Conservation (phyloP, 495 filamentous ascomycete species). For the Aspergillus baeticus region DNA sequence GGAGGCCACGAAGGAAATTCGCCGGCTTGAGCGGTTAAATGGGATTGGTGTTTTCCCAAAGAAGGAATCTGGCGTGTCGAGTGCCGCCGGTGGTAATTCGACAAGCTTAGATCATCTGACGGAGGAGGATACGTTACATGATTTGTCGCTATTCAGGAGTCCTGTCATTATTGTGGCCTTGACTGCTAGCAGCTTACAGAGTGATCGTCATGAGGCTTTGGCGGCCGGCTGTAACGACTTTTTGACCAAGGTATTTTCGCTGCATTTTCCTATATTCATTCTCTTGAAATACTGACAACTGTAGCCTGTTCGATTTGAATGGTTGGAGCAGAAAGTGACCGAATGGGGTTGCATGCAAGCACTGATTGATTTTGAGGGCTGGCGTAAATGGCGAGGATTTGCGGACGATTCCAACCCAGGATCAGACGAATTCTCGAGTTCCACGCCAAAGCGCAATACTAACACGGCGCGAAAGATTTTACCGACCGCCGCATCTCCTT, state of each 20-base stretch:
- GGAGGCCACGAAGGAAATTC: constrained; percentile 95
- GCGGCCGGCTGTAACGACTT: constrained; percentile 98
- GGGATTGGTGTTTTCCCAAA: constrained; percentile 82
- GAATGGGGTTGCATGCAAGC: constrained; percentile 99
- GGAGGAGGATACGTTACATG: constrained; percentile 62
- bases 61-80: constrained; percentile 41
- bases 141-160: constrained; percentile 79
- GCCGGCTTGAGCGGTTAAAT: constrained; percentile 84
- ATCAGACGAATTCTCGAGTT: constrained; percentile 27
- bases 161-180: constrained; percentile 97
- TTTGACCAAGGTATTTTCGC: constrained; percentile 81
- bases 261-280: background rate
- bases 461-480: constrained; percentile 2
- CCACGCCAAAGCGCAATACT: constrained; percentile 28
- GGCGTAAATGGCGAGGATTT: constrained; percentile 94
- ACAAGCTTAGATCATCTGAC: constrained; percentile 36
- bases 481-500: background rate
- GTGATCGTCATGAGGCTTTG: constrained; percentile 89
- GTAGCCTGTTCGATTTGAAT: constrained; percentile 94
- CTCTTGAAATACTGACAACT: constrained; percentile 13
- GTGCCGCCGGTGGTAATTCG: constrained; percentile 29
- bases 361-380: constrained; percentile 96
- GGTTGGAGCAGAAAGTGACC: constrained; percentile 95
- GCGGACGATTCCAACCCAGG: constrained; percentile 30
- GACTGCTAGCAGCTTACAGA: constrained; percentile 89